Base-by-base conservation (phyloP, 345 rosid genomes). In the Arabidopsis thaliana region DNA sequence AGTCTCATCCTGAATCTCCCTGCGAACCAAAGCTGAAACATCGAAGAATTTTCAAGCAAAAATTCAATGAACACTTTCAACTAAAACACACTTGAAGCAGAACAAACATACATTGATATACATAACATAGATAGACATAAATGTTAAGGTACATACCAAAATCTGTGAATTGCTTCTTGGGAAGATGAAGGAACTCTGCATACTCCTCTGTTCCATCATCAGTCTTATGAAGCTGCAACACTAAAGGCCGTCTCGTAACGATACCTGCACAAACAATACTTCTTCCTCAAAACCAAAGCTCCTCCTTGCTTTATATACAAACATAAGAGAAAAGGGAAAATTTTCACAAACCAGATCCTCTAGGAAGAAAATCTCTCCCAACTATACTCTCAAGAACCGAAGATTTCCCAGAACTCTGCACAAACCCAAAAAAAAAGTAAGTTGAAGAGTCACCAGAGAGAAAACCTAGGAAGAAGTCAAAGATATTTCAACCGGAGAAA, bases 371-470 rank as follows among this genome's bases (percentile, higher is more conserved):
- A 75, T 94, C 98, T 56, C 96, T 84, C 30, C 97, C 98, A 10
- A 94, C 98, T 12, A 94, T 85, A 74, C 98, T 94, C 84, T 94
- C 98, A 50, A 94, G 87, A n/a, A 94, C 98, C 0, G 98, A 94
- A 59, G 98, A 94, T 79, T 94, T 94, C 40, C 97, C 98, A 8
- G 98, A 94, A 73, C 98, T 94, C 98, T 91, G 84, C 63, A 67
- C 20, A 52, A 48, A 32, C 12, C n/a, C 4, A 32, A 56, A 8
- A 36, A 7, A 64, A 33, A 3, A 25, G 3, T 0, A 72, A 40
- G 70, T 11, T 1, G 25, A 61, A 61, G 55, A 48, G 40, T 49
- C 61, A 57, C 42, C 40, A 64, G 6, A 36, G 9, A 40, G 55
- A 32, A 42, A 78, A 28, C 57, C 16, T 37, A 69, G 34, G 73